These are phyloP conservation scores for Fusarium sp. DNA, from an alignment of 2,329 filamentous ascomycete species.

Conservation along the genomic window DNA sequence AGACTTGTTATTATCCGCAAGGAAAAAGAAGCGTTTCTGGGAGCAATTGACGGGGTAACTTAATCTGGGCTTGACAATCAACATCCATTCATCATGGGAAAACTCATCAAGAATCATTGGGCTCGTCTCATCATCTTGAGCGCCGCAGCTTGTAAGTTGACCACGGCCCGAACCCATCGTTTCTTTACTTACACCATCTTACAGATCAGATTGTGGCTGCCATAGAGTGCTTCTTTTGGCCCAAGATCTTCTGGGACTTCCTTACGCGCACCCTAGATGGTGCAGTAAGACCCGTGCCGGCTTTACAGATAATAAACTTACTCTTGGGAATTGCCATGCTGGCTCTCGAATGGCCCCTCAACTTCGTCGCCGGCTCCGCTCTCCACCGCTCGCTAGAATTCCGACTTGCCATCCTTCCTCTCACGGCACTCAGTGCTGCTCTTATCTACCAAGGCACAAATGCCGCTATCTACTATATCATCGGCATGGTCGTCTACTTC, in stretches of 20 bases:
- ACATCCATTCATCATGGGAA: slow-evolving; percentile 74
- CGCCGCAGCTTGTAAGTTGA: slow-evolving; percentile 75
- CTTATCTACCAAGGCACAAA: slow-evolving; percentile 95
- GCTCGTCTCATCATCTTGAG: slow-evolving; percentile 92
- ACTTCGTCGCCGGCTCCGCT: slow-evolving; percentile 76
- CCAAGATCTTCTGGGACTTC: slow-evolving; percentile 99
- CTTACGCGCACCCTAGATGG: slow-evolving; percentile 88
- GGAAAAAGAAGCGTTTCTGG: not conserved
- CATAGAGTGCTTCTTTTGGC: slow-evolving; percentile 94
- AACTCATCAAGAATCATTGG: slow-evolving; percentile 99
- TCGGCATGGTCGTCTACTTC: slow-evolving; percentile 89
- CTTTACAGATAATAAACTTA: slow-evolving; percentile 90
- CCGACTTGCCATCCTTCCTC: slow-evolving; percentile 81
- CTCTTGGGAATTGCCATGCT: slow-evolving; percentile 80
- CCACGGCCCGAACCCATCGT: not conserved
- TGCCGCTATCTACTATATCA: slow-evolving; percentile 87
- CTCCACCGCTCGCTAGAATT: slow-evolving; percentile 90
- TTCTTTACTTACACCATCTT: slow-evolving; percentile 39
- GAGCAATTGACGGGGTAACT: slow-evolving; percentile 4
- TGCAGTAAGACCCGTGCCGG: slow-evolving; percentile 86
- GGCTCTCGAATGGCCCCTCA: slow-evolving; percentile 91
- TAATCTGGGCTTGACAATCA: slow-evolving; percentile 20
- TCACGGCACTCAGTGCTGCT: slow-evolving; percentile 77
- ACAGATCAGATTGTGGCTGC: slow-evolving; percentile 87
- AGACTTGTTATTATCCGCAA: slow-evolving; percentile 5